Percentiles rank a stretch among this genome's conserved stretches.
phyloP scores from a whole-genome alignment of 768 basidiomycete species.

The Suillus variegatus region DNA sequence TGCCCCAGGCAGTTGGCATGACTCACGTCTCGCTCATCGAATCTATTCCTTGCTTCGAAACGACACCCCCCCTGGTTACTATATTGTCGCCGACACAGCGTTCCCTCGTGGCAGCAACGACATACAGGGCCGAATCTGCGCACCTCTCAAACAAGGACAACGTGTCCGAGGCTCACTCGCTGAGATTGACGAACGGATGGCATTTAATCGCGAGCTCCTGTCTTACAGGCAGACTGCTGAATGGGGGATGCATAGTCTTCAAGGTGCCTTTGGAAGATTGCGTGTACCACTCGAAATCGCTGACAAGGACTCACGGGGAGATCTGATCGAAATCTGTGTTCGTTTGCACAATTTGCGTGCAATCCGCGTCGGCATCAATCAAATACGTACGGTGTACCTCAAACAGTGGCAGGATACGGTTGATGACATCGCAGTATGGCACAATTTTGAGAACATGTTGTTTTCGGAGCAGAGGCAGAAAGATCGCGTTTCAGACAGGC shows the following conservation, averaged over 20 bases:
- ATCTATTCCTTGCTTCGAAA: no score
- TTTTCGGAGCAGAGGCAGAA: constrained; percentile 35
- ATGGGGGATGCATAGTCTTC: constrained; percentile 49
- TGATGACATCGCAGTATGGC: constrained; percentile 37
- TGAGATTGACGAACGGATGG: no score
- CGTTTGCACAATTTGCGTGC: constrained; percentile 37
- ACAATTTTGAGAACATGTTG: constrained; percentile 37
- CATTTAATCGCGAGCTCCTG: no score
- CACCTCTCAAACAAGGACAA: no score
- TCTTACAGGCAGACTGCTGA: constrained; percentile 16
- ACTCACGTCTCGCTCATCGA: no score
- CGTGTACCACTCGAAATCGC: constrained; percentile 42
- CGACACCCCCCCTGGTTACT: no score
- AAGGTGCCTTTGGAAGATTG: constrained; percentile 48
- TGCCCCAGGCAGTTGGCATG: no score
- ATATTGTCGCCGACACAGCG: constrained; percentile 19
- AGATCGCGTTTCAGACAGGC: constrained; percentile 38
- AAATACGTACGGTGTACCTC: constrained; percentile 44
- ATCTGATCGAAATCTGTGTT: constrained; percentile 39
- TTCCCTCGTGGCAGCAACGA: no score
- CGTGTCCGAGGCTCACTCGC: no score
- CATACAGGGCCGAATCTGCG: no score
- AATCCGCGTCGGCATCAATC: constrained; percentile 41
- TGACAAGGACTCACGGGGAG: constrained; percentile 20
- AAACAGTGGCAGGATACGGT: constrained; percentile 35